Evolutionary conservation across 1,284 basidiomycete species (phyloP).

Genomic region (Trichosporon coremiiforme): DNA sequence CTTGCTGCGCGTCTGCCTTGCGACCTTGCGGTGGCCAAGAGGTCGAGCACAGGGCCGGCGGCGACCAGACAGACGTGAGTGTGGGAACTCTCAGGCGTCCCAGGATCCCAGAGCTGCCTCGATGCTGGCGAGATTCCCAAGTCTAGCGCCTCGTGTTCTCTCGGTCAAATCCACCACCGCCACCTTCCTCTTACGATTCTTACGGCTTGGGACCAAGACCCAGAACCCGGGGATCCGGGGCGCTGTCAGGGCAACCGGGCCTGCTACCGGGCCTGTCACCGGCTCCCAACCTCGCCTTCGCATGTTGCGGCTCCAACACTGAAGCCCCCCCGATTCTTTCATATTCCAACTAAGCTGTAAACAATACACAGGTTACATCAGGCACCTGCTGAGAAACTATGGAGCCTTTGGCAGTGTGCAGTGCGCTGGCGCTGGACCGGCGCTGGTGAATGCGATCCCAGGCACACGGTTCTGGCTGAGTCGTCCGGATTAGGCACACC

Average conservation of each 20-base stretch:
- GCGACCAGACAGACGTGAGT: neutral
- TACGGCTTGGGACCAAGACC: neutral
- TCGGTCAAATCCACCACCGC: neutral
- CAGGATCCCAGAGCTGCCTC: neutral
- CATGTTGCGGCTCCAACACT: neutral
- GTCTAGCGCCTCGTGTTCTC: neutral
- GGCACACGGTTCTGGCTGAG: neutral
- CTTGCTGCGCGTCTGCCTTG: neutral
- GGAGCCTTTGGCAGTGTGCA: neutral
- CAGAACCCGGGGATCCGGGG: neutral
- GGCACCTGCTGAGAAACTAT: neutral
- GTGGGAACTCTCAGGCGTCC: neutral
- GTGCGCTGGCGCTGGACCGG: too few species aligned
- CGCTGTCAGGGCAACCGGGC: neutral
- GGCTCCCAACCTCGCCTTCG: neutral
- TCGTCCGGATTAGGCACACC: neutral
- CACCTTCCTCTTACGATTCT: neutral
- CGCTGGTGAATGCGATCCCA: neutral
- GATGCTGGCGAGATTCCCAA: neutral
- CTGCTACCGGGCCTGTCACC: constrained; percentile 3
- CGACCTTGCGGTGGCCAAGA: neutral
- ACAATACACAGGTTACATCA: neutral
- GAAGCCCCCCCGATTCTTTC: neutral
- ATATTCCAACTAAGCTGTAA: neutral
- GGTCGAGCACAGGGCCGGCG: neutral